These are phyloP conservation scores for Chalciporus sphaerocephalus DNA, from an alignment of 768 basidiomycete species.

Conservation along the genomic window DNA sequence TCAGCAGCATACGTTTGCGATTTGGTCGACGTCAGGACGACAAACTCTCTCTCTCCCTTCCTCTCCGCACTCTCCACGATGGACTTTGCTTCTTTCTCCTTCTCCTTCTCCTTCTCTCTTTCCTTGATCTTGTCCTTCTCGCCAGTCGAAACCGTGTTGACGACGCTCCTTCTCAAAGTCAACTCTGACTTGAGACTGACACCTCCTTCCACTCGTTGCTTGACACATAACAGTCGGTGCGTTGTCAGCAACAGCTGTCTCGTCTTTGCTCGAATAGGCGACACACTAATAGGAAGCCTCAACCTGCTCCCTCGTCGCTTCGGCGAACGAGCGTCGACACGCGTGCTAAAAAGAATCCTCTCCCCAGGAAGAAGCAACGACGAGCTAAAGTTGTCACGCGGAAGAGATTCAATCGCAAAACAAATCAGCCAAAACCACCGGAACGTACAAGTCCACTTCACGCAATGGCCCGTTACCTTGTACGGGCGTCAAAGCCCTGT, in stretches of 20 bases:
- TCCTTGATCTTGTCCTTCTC: constrained; percentile 19
- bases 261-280: constrained; percentile 46
- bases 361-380: constrained; percentile 45
- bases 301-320: constrained; percentile 56
- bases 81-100: constrained; percentile 44
- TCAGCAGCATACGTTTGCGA: constrained; percentile 41
- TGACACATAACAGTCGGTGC: constrained; percentile 54
- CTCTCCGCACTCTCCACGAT: constrained; percentile 45
- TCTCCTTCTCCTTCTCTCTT: constrained; percentile 37
- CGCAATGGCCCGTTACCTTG: constrained; percentile 40
- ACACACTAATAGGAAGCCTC: constrained; percentile 46
- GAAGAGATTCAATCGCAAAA: neutral
- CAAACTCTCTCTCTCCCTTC: constrained; percentile 56
- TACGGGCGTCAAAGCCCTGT: constrained; percentile 50
- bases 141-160: constrained; percentile 1
- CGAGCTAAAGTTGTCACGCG: constrained; percentile 23
- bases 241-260: constrained; percentile 56
- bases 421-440: neutral
- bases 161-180: constrained; percentile 29
- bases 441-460: constrained; percentile 43
- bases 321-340: constrained; percentile 50
- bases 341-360: constrained; percentile 45
- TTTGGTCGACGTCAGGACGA: constrained; percentile 54
- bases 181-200: constrained; percentile 51
- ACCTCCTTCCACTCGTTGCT: constrained; percentile 36